Evolutionary conservation across 805 yeast species (phyloP), one percentile per base, ranked within the genome.

Genomic region (Starmerella vaccinii): DNA sequence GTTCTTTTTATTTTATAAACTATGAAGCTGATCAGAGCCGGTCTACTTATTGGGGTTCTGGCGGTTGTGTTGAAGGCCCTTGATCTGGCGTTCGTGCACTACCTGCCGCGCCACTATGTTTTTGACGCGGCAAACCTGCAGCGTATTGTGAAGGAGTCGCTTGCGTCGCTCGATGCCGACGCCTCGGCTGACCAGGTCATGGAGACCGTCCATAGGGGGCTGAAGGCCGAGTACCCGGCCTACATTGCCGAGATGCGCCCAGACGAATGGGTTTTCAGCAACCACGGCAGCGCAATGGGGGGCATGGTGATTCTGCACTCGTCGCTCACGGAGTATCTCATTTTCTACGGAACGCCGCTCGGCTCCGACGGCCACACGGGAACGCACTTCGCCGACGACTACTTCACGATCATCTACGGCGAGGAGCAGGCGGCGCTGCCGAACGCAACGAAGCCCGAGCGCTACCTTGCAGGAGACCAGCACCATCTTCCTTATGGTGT

Each of bases 361-460:
- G 98, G 97, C 38, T 87, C 95, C 15, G 97, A 87, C 67, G 98
- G 98, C 41, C 98, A 92, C 69, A 74, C 86, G 6, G 98, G 98
- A 50, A 81, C 87, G 40, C 98, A 92, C 67, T 87, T 84, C 63
- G 95, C 97, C n/a, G 90, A 89, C 62, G 98, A 92, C 68, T 90
- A 90, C 70, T 92, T 92, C 75, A 87, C 94, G 46, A 92, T 92
- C 57, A 71, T 92, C 55, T 66, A 75, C 39, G 97, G 97, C 42
- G 74, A 78, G 58, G 89, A 92, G 70, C 61, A 60, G 24, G 95
- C 95, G 3, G 84, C 87, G 5, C 68, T 59, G 40, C 82, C 90
- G 23, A 74, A 77, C 50, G 79, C 82, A 13, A 70, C 80, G 35
- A 67, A 62, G 22, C 81, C 86, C 26, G 85, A 81, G 64, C 72